Base-by-base conservation (phyloP, 2,329 filamentous ascomycete species). In the Pestalotiopsis sp. region DNA sequence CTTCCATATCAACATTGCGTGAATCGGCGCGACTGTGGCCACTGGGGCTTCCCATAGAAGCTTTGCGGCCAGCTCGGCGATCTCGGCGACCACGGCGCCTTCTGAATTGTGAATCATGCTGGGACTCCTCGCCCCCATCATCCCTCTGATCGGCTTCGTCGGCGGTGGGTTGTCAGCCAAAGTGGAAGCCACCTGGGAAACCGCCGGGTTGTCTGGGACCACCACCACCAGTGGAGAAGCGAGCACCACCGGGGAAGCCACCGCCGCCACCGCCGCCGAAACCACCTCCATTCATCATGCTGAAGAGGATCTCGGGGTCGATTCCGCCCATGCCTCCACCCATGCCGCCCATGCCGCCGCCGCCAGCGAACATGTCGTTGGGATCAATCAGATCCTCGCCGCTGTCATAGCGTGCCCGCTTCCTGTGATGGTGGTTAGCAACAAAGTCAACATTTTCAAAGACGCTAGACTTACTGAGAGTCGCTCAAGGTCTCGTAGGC, bases 401-500 rank as follows among this genome's bases (percentile, higher is more conserved):
- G 73, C 92, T 96, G 78, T 99, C 95, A 78, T 97, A 99, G 66
- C 92, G 87, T 72, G 93, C 92, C 74, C 93, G 91, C 85, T 97
- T 98, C 81, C 92, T 94, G 70, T 62, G 59, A 55, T 57, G 20
- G 31, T 23, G 55, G 74, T 87, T 78, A 87, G 81, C 64, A 36
- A 68, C 65, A 27, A 45, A 23, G 23, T 23, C 14, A 39, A n/a
- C 55, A 58, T 25, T 41, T 31, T 27, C 45, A 4, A 49, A 41
- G 65, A 62, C 23, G 41, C 17, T 17, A 5, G 39, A 52, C 92
- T 82, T 92, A 94, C 91, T 97, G 91, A 84, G 94, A 86, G 81
- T 99, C 96, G 78, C 93, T 97, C 82, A 99, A 84, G 64, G 92
- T 97, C 83, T 99, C 96, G 79, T 99, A 97, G 55, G 95, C 95